These are phyloP conservation scores for Sporisorium exsertum DNA, from an alignment of 1,284 basidiomycete species.

Conservation along the genomic window DNA sequence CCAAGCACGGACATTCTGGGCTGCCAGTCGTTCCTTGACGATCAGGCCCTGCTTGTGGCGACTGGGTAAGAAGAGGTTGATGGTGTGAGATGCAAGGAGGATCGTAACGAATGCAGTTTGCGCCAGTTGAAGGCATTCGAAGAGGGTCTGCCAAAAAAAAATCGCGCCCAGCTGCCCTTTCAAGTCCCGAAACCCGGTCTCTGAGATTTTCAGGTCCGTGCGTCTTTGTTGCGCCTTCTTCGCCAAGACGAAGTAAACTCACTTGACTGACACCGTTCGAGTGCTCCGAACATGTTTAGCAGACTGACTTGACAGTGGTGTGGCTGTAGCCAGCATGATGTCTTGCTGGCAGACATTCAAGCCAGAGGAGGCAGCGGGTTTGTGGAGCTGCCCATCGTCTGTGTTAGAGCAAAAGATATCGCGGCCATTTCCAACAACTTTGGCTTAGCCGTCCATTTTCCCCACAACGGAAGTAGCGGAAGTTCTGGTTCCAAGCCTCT, in stretches of 20 bases:
- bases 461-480: constrained; percentile 24
- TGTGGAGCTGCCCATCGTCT: too few species aligned
- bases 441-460: constrained; percentile 17
- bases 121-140: not conserved
- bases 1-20: constrained; percentile 29
- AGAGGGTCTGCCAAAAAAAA: constrained; percentile 6
- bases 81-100: not conserved
- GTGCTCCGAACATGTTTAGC: not conserved
- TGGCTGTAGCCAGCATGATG: too few species aligned
- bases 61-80: not conserved
- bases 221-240: not conserved
- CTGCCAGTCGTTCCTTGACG: not conserved
- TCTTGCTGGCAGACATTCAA: too few species aligned
- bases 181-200: constrained; percentile 5
- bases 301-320: too few species aligned
- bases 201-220: not conserved
- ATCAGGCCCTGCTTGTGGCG: too few species aligned
- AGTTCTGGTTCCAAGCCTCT: constrained; percentile 17
- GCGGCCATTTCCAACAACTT: constrained; percentile 5
- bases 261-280: not conserved
- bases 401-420: constrained; percentile 13
- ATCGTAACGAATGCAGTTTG: not conserved
- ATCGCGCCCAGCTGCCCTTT: not conserved
- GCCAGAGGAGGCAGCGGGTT: too few species aligned
- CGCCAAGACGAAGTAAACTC: not conserved